Conservation (phyloP, 495 filamentous ascomycete species). For the Bacidia gigantensis region DNA sequence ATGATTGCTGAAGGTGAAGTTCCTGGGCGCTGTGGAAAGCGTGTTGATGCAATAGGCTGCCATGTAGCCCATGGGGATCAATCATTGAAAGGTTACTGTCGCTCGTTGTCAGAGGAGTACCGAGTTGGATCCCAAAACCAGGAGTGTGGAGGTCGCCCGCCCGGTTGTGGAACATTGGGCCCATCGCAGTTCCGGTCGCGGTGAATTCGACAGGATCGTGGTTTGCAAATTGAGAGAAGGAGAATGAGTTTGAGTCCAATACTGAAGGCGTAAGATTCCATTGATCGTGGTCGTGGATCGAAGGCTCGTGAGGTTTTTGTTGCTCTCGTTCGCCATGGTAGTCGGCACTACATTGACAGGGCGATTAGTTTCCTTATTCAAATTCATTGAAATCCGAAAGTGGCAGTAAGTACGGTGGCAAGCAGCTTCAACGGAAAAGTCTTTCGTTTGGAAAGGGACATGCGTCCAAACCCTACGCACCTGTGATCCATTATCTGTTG, state of each 20-base stretch:
- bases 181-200: slow-evolving; percentile 66
- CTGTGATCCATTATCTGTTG: slow-evolving; percentile 33
- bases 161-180: slow-evolving; percentile 66
- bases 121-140: slow-evolving; percentile 55
- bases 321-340: slow-evolving; percentile 32
- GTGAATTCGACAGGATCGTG: slow-evolving; percentile 73
- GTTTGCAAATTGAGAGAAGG: slow-evolving; percentile 61
- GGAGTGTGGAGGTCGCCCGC: slow-evolving; percentile 88
- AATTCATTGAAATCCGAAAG: no score
- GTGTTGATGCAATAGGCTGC: slow-evolving; percentile 45
- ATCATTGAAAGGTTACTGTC: slow-evolving; percentile 39
- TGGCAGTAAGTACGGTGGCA: no score
- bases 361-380: no score
- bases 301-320: slow-evolving; percentile 68
- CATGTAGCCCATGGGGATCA: slow-evolving; percentile 44
- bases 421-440: no score
- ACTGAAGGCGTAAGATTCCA: slow-evolving; percentile 80
- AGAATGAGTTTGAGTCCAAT: slow-evolving; percentile 70
- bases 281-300: slow-evolving; percentile 59
- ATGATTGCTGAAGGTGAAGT: slow-evolving; percentile 53
- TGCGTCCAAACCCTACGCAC: no score
- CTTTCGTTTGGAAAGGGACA: no score
- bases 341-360: no score
- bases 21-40: slow-evolving; percentile 62
- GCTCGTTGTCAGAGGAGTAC: slow-evolving; percentile 66